A percentile compares a stretch with the other conserved stretches of the same genome.
phyloP scores from a whole-genome alignment of 2,329 filamentous ascomycete species.

The Fusarium piperis region DNA sequence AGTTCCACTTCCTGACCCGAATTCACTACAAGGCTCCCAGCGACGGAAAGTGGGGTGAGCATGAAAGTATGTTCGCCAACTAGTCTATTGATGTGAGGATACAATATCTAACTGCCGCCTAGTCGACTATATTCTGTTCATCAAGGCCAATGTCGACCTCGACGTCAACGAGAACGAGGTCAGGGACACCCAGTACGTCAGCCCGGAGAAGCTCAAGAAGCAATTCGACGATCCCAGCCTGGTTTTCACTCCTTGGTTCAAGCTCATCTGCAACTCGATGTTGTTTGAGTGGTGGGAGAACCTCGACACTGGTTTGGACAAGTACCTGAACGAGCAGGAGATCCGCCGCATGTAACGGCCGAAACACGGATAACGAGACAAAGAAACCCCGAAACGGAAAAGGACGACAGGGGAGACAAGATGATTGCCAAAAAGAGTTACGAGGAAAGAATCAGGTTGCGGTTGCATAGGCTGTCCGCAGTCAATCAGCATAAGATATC shows the following conservation, averaged over 20 bases:
- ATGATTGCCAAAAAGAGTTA: not conserved
- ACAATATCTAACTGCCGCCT: slow-evolving; percentile 26
- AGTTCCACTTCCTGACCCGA: slow-evolving; percentile 93
- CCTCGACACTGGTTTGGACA: slow-evolving; percentile 81
- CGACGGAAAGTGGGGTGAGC: slow-evolving; percentile 98
- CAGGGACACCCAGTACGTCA: slow-evolving; percentile 84
- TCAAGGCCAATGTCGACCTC: slow-evolving; percentile 90
- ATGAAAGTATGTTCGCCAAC: slow-evolving; percentile 79
- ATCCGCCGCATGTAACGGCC: slow-evolving; percentile 83
- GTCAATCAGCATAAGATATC: slow-evolving; percentile 45
- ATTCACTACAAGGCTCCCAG: slow-evolving; percentile 99
- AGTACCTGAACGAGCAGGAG: slow-evolving; percentile 85
- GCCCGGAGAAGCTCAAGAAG: slow-evolving; percentile 80
- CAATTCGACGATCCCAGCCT: slow-evolving; percentile 85
- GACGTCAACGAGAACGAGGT: slow-evolving; percentile 89
- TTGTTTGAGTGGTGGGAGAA: slow-evolving; percentile 97
- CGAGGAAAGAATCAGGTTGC: not conserved
- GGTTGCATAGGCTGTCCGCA: slow-evolving; percentile 26
- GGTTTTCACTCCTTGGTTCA: slow-evolving; percentile 98
- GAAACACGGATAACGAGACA: slow-evolving; percentile 6
- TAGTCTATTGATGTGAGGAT: not conserved
- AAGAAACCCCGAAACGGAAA: slow-evolving; percentile 1
- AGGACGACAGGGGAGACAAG: not conserved
- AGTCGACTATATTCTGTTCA: slow-evolving; percentile 99
- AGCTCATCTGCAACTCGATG: slow-evolving; percentile 97